A percentile compares a stretch with the other conserved stretches of the same genome.
Evolutionary conservation across 2,329 filamentous ascomycete genomes (phyloP).

Genomic region (Xylariales sp.): DNA sequence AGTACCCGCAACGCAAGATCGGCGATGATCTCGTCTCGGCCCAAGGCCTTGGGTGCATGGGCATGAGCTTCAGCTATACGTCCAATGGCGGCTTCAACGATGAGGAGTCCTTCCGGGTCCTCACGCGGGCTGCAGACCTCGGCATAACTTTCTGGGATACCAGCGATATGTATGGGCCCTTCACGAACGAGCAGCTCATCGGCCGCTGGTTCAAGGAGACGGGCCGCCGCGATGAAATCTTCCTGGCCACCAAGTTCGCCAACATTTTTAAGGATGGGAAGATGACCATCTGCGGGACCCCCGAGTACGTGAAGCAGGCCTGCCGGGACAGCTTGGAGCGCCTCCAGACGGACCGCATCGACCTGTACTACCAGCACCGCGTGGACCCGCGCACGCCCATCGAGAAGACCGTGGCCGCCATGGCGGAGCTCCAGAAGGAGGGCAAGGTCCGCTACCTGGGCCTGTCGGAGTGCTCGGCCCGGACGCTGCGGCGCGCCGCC

Average conservation of each 20-base stretch:
- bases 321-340: constrained; percentile 33
- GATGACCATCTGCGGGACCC: constrained; percentile 15
- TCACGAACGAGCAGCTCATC: constrained; percentile 38
- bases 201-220: constrained; percentile 36
- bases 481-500: constrained; percentile 41
- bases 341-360: constrained; percentile 46
- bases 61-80: constrained; percentile 27
- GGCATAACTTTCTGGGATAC: constrained; percentile 25
- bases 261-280: constrained; percentile 21
- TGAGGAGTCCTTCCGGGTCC: constrained; percentile 18
- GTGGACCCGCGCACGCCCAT: constrained; percentile 39
- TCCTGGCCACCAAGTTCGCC: constrained; percentile 50
- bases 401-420: constrained; percentile 42
- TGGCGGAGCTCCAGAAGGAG: constrained; percentile 41
- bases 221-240: constrained; percentile 41
- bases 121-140: constrained; percentile 19
- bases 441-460: constrained; percentile 50
- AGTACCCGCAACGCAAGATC: constrained; percentile 33
- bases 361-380: constrained; percentile 50
- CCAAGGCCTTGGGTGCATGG: constrained; percentile 45
- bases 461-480: constrained; percentile 40
- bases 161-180: constrained; percentile 26
- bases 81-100: constrained; percentile 21
- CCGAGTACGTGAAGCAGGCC: constrained; percentile 21
- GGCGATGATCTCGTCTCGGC: constrained; percentile 34